Evolutionary conservation across 2,329 filamentous ascomycete species (phyloP).

Genomic region (Hypomyces perniciosus): DNA sequence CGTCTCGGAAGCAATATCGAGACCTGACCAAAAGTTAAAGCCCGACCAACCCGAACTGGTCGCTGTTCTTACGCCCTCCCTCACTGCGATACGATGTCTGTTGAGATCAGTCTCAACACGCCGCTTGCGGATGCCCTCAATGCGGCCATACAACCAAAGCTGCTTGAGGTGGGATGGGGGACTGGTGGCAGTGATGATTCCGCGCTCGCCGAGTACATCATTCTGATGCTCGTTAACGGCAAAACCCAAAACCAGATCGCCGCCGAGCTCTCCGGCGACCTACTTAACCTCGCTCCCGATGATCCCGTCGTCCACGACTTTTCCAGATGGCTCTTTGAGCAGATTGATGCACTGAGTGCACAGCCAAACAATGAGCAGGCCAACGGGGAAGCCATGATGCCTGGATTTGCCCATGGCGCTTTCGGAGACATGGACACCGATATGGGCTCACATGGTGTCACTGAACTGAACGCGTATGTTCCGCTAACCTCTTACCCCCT

Average conservation of each 20-base stretch:
- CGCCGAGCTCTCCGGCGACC: slow-evolving; percentile 77
- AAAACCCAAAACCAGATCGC: slow-evolving; percentile 89
- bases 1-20: slow-evolving; percentile 2
- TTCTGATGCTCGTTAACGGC: slow-evolving; percentile 93
- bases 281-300: slow-evolving; percentile 75
- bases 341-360: slow-evolving; percentile 63
- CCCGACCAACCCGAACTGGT: neutral
- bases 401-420: slow-evolving; percentile 31
- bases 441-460: slow-evolving; percentile 56
- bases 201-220: slow-evolving; percentile 89
- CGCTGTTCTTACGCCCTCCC: slow-evolving; percentile 1
- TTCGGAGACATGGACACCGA: slow-evolving; percentile 58
- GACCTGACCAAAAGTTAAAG: neutral
- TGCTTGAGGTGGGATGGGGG: slow-evolving; percentile 90
- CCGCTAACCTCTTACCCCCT: neutral
- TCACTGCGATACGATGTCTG: slow-evolving; percentile 56
- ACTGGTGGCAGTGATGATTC: slow-evolving; percentile 70
- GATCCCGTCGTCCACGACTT: slow-evolving; percentile 80
- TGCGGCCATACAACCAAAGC: slow-evolving; percentile 77
- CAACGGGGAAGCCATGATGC: slow-evolving; percentile 20
- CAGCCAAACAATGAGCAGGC: slow-evolving; percentile 40
- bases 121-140: slow-evolving; percentile 81
- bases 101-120: slow-evolving; percentile 70
- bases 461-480: slow-evolving; percentile 55
- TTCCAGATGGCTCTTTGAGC: slow-evolving; percentile 86